Evolutionary conservation across 257 asterid genomes (phyloP).

Genomic region (Nicotiana knightiana): DNA sequence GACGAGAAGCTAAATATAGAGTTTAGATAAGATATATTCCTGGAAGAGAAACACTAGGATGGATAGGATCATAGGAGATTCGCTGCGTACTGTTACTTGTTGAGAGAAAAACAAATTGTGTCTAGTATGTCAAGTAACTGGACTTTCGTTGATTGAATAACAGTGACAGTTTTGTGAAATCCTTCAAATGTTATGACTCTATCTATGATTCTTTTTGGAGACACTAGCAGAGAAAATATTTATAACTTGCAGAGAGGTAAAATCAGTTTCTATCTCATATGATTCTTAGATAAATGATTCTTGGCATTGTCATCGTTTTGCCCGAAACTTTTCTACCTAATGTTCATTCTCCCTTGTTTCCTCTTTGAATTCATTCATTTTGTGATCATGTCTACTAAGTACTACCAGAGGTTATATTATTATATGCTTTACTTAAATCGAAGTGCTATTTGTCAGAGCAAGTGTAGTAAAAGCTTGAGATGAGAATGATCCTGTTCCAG

Average conservation of each 20-base stretch:
- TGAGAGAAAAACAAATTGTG: background rate
- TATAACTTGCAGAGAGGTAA: background rate
- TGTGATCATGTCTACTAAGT: background rate
- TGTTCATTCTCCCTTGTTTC: background rate
- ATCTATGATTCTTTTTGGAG: background rate
- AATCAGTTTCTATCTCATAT: background rate
- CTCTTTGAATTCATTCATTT: background rate
- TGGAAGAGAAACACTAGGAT: background rate
- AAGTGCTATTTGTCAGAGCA: background rate
- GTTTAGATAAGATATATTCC: background rate
- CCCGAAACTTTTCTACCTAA: background rate
- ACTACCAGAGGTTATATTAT: too few relatives aligned
- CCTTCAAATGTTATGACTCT: background rate
- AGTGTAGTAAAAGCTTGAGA: background rate
- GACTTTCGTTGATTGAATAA: background rate
- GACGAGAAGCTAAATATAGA: background rate
- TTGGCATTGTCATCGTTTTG: background rate
- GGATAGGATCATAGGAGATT: background rate
- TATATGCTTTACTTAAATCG: background rate
- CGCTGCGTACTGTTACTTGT: background rate
- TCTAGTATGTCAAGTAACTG: background rate
- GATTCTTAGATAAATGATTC: background rate
- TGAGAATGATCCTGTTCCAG: background rate
- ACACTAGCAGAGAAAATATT: background rate
- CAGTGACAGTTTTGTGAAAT: background rate